Percentiles rank a stretch among this genome's conserved stretches.
Evolutionary conservation across 768 basidiomycete species (phyloP).

Genomic region (Dioszegia aurantiaca): DNA sequence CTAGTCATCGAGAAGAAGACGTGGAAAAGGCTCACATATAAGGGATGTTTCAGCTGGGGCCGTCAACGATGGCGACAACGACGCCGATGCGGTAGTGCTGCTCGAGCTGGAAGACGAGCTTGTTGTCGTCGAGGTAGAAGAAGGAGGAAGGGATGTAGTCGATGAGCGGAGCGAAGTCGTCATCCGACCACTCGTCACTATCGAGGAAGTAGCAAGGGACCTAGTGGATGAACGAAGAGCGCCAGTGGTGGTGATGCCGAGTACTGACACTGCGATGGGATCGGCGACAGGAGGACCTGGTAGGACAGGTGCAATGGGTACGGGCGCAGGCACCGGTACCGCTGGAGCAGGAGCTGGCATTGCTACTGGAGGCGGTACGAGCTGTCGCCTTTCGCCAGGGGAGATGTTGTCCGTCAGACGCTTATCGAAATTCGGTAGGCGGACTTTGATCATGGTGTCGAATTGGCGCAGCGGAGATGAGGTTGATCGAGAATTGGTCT

Average conservation of each 20-base stretch:
- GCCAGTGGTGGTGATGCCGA: too few relatives aligned
- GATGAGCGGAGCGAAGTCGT: too few relatives aligned
- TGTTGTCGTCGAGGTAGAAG: not conserved
- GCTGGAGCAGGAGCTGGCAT: not conserved
- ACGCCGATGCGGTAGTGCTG: too few relatives aligned
- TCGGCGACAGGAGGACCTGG: not conserved
- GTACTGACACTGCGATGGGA: too few relatives aligned
- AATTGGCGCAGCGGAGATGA: not conserved
- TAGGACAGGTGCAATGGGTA: not conserved
- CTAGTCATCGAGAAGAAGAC: not conserved
- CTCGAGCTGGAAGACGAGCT: slow-evolving; percentile 1
- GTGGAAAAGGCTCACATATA: not conserved
- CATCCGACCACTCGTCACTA: too few relatives aligned
- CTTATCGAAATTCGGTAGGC: slow-evolving; percentile 2
- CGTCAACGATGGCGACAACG: too few relatives aligned
- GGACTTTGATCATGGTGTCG: not conserved
- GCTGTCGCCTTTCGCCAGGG: slow-evolving; percentile 1
- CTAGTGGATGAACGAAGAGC: too few relatives aligned
- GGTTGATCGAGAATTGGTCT: not conserved
- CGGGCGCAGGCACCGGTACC: not conserved
- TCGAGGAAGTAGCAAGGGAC: too few relatives aligned
- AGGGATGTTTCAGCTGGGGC: not conserved
- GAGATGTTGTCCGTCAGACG: not conserved
- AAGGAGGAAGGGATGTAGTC: not conserved
- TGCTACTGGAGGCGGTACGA: not conserved